Conservation (phyloP, 208 protist genomes). For the Acanthamoeba rhysodes region DNA sequence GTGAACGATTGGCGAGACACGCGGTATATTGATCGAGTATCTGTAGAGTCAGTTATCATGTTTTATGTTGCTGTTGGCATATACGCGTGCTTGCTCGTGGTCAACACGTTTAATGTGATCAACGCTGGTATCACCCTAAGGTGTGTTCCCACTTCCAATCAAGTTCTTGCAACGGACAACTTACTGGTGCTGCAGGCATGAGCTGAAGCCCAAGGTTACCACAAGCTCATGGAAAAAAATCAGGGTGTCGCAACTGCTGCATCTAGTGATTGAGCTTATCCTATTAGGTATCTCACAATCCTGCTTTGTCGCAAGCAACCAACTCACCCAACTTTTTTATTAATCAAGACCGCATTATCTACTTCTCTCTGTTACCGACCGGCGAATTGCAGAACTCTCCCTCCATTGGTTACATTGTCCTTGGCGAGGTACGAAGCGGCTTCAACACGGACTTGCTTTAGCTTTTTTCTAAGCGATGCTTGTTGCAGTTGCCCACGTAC, state of each 20-base stretch:
- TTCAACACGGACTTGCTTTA: no score
- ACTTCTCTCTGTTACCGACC: not conserved
- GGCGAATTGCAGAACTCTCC: not conserved
- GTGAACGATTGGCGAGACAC: not conserved
- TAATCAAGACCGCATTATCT: not conserved
- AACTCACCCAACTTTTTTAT: not conserved
- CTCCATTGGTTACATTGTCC: not conserved
- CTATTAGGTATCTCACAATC: no score
- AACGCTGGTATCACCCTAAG: not conserved
- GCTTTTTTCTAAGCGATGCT: no score
- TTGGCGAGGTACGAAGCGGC: not conserved
- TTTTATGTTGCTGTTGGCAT: not conserved
- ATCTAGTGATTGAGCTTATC: no score
- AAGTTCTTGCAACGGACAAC: not conserved
- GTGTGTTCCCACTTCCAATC: not conserved
- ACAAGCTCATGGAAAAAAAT: not conserved
- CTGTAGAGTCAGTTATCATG: not conserved
- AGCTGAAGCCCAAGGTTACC: no score
- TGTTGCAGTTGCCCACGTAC: slow-evolving; percentile 13
- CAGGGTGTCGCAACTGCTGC: not conserved
- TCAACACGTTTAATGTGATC: not conserved
- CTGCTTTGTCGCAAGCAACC: not conserved
- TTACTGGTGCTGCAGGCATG: not conserved
- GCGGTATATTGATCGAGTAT: not conserved
- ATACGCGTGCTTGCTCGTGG: not conserved